These are phyloP conservation scores for Obelidium mucronatum DNA, from an alignment of 192 early-diverging fungal genomes.

Conservation along the genomic window DNA sequence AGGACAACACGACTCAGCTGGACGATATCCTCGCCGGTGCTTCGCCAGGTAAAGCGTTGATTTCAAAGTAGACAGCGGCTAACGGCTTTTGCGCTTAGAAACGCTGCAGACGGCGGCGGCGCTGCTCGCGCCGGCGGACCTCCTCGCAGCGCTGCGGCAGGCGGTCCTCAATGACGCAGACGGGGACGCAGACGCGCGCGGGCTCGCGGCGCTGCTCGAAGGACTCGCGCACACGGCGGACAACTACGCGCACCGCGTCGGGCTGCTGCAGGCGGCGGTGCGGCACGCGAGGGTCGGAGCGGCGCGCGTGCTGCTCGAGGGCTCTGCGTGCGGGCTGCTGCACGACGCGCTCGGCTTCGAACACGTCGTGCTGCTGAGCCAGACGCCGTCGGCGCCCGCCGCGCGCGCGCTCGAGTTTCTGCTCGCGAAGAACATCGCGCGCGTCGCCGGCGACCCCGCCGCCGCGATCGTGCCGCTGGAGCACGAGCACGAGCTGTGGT, in stretches of 20 bases:
- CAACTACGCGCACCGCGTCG: neutral
- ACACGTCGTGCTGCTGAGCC: conserved; percentile 11
- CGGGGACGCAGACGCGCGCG: no score
- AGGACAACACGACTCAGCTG: neutral
- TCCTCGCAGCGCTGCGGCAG: no score
- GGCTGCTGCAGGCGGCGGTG: neutral
- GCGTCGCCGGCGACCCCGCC: neutral
- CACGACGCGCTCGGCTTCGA: conserved; percentile 20
- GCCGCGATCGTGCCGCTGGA: neutral
- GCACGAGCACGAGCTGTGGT: conserved; percentile 5
- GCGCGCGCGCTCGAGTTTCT: conserved; percentile 15
- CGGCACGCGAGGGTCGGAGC: neutral
- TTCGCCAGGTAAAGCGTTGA: no score
- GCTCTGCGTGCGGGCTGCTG: conserved; percentile 10
- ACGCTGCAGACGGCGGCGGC: no score
- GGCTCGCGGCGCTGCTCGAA: no score
- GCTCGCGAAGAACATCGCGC: neutral
- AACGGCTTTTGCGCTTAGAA: no score
- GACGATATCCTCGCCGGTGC: no score
- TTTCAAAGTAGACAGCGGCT: no score
- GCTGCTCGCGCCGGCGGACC: no score
- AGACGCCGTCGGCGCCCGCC: neutral
- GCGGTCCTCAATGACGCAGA: no score
- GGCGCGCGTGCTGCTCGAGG: conserved; percentile 4
- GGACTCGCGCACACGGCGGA: no score